A percentile compares a stretch with the other conserved stretches of the same genome.
phyloP scores from a whole-genome alignment of 441 rosid genomes.

The Theobroma grandiflorum region DNA sequence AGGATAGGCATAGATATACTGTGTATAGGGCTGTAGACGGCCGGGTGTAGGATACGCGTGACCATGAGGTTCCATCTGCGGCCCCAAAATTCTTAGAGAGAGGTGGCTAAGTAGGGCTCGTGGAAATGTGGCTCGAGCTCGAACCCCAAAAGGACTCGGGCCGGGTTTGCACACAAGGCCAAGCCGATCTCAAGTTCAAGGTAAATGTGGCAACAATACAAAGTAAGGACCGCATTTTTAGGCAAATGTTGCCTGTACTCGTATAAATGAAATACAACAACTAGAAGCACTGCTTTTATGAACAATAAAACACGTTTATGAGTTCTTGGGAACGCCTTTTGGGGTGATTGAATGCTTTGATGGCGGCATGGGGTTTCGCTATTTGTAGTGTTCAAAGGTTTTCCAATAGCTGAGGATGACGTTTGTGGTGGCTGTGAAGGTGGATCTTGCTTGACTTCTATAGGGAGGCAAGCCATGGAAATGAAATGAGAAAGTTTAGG shows the following conservation, averaged over 20 bases:
- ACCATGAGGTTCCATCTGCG: constrained; percentile 83
- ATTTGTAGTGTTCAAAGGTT: not conserved
- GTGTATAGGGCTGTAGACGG: constrained; percentile 59
- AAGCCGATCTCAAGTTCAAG: constrained; percentile 45
- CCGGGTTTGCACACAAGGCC: constrained; percentile 39
- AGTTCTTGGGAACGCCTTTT: not conserved
- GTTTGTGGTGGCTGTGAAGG: not conserved
- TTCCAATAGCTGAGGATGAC: too few relatives aligned
- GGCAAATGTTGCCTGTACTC: constrained; percentile 38
- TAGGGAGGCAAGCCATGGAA: constrained; percentile 61
- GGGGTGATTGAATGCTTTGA: too few relatives aligned
- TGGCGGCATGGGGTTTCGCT: too few relatives aligned
- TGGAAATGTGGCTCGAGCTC: constrained; percentile 69
- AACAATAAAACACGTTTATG: constrained; percentile 27
- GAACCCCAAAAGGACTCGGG: constrained; percentile 39
- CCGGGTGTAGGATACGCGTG: constrained; percentile 53
- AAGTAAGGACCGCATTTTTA: constrained; percentile 29
- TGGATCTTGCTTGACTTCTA: constrained; percentile 42
- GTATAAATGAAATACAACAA: constrained; percentile 30
- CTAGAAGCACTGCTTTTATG: constrained; percentile 40
- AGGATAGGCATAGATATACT: constrained; percentile 19
- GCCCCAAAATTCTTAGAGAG: constrained; percentile 89
- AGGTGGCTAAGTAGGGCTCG: constrained; percentile 72
- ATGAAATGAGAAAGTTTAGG: constrained; percentile 57
- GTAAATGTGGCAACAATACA: constrained; percentile 51